Base-by-base conservation (phyloP, 1,284 basidiomycete genomes). In the Sporisorium graminicola region DNA sequence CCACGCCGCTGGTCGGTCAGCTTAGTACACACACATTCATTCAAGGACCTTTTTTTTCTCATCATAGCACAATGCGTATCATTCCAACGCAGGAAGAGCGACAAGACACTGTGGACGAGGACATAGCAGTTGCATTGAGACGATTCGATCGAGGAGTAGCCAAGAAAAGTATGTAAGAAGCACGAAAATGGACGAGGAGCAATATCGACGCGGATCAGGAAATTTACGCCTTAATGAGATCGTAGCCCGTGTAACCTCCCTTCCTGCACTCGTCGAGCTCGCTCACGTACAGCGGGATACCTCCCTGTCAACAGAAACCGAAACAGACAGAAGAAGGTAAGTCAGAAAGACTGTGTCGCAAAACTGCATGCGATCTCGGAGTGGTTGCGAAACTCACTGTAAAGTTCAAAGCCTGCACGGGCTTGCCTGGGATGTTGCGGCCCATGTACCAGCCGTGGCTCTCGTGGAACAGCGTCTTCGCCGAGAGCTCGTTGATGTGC, bases 391-490 rank as follows among this genome's bases (percentile, higher is more conserved):
- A 18, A 50, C 49, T 18, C 10, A 50, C 49, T 18, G 77, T 76
- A 29, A 70, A 78, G 52, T 78, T 78, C 29, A 78, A 47, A 5
- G 77, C 74, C 58, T 78, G 77, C 3, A 68, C 73, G 1, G 62
- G 61, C 58, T 78, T 78, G 12, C 77, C 77, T 1, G 65, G 62
- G 43, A 78, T 69, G 51, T 78, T 78, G 7, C 77, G 40, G 6
- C 74, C 74, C 77, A 76, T 76, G 51, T 78, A 76, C 77, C 77
- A 78, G n/a, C 77, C 74, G 26, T 78, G 77, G 10, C 59, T 64
- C 46, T 72, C 67, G 50, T 78, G 77, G 63, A 78, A 78, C 37
- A 78, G 74, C 20, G 74, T 78, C 35, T 65, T 72, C 42, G 73
- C 69, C 10, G 69, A 73, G 2, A 78, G 65, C 47, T 78, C 76